A percentile compares a stretch with the other conserved stretches of the same genome.
Evolutionary conservation across 228 moss, liverwort and hornwort species (phyloP).

Genomic region (Sphagnum fallax): DNA sequence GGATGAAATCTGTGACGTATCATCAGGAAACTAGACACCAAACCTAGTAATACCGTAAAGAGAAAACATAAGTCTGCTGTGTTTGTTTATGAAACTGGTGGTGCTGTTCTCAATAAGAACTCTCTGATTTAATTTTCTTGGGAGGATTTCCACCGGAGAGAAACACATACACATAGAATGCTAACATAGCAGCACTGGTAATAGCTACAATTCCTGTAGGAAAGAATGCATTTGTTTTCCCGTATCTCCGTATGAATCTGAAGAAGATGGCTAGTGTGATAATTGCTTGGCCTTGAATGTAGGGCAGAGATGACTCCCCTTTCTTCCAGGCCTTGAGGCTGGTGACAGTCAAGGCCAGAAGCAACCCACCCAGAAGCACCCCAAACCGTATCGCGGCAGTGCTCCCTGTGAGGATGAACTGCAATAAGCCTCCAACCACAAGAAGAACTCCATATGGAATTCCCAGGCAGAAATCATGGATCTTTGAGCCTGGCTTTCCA

Average conservation of each 20-base stretch:
- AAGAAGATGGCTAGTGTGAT: slow-evolving; percentile 74
- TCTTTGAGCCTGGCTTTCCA: slow-evolving; percentile 60
- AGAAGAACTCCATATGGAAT: slow-evolving; percentile 82
- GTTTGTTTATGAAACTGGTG: too few species aligned
- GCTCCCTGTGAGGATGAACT: slow-evolving; percentile 81
- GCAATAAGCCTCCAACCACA: slow-evolving; percentile 63
- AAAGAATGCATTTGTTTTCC: slow-evolving; percentile 59
- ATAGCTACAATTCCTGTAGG: slow-evolving; percentile 63
- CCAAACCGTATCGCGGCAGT: slow-evolving; percentile 85
- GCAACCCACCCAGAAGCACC: slow-evolving; percentile 71
- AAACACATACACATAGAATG: slow-evolving; percentile 86
- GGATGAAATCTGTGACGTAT: too few species aligned
- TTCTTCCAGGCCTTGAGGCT: slow-evolving; percentile 93
- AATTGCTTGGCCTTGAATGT: slow-evolving; percentile 83
- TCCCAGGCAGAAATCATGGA: slow-evolving; percentile 97
- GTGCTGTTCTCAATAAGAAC: slow-evolving; percentile 4
- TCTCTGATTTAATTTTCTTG: slow-evolving; percentile 35
- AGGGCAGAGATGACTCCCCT: slow-evolving; percentile 62
- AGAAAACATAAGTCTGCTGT: too few species aligned
- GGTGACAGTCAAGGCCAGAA: slow-evolving; percentile 71
- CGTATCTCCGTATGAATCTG: slow-evolving; percentile 47
- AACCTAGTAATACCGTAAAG: too few species aligned
- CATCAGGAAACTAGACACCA: too few species aligned
- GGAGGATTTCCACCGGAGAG: slow-evolving; percentile 91
- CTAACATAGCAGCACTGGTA: slow-evolving; percentile 80